Evolutionary conservation across 371 early-diverging fungal species (phyloP).

Genomic region (Saksenaea oblongispora): DNA sequence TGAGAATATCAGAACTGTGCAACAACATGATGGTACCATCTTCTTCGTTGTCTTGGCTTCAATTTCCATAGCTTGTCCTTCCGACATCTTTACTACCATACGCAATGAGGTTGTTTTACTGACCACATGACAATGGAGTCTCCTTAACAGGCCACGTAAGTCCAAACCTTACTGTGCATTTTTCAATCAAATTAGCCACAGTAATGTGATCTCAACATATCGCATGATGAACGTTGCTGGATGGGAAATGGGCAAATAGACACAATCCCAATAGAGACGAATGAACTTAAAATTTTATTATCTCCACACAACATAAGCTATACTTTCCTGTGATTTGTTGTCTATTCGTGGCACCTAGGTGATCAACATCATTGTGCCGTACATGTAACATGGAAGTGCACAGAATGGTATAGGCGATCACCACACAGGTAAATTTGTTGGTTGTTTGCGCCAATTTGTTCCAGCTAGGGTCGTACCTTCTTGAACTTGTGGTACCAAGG

Average conservation of each 20-base stretch:
- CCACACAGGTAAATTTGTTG: neutral
- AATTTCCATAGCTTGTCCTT: conserved; percentile 57
- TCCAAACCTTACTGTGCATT: conserved; percentile 36
- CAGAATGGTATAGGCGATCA: neutral
- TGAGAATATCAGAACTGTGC: conserved; percentile 42
- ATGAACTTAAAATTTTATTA: neutral
- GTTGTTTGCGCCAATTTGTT: neutral
- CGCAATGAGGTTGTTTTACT: conserved; percentile 31
- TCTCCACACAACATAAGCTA: neutral
- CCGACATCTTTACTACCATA: conserved; percentile 50
- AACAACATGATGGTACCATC: conserved; percentile 45
- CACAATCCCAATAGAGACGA: conserved; percentile 36
- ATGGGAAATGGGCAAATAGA: conserved; percentile 49
- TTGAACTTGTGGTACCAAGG: neutral
- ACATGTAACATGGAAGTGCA: neutral
- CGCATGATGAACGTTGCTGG: conserved; percentile 48
- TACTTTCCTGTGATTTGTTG: neutral
- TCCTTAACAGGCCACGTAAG: conserved; percentile 32
- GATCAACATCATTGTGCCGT: conserved; percentile 25
- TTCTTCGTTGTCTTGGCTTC: conserved; percentile 37
- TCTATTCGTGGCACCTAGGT: conserved; percentile 27
- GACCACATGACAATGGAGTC: conserved; percentile 39
- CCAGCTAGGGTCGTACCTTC: neutral
- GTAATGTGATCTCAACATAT: conserved; percentile 55
- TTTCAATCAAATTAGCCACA: conserved; percentile 34